phyloP scores from a whole-genome alignment of 2,329 filamentous ascomycete genomes.

The Hypomyces perniciosus region DNA sequence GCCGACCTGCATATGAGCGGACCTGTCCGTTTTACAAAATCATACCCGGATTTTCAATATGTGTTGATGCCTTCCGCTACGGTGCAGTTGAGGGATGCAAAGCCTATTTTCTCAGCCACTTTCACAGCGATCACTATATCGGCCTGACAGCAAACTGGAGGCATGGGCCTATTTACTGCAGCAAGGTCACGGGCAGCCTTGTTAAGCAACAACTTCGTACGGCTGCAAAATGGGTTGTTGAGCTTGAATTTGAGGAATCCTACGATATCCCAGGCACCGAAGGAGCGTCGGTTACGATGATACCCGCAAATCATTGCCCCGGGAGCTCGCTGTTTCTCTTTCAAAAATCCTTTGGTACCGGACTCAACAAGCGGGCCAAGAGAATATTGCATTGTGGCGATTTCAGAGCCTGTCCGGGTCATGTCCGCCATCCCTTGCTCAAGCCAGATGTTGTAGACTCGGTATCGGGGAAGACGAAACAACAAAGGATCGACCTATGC shows the following conservation, averaged over 20 bases:
- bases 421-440: slow-evolving; percentile 75
- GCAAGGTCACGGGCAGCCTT: slow-evolving; percentile 82
- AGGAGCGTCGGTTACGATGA: slow-evolving; percentile 86
- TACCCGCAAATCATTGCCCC: slow-evolving; percentile 93
- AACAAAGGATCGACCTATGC: slow-evolving; percentile 90
- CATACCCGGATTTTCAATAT: slow-evolving; percentile 85
- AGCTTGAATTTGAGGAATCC: slow-evolving; percentile 76
- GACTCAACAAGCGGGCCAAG: slow-evolving; percentile 56
- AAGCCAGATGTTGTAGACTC: slow-evolving; percentile 67
- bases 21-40: slow-evolving; percentile 99
- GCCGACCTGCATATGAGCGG: slow-evolving; percentile 79
- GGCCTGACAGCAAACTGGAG: slow-evolving; percentile 83
- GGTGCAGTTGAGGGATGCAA: slow-evolving; percentile 87
- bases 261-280: slow-evolving; percentile 75
- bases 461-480: slow-evolving; percentile 62
- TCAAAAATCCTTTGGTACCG: slow-evolving; percentile 65
- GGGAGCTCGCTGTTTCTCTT: slow-evolving; percentile 92
- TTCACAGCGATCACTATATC: slow-evolving; percentile 96
- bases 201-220: slow-evolving; percentile 82
- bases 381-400: slow-evolving; percentile 93
- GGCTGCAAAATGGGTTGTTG: slow-evolving; percentile 76
- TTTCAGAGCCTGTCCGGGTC: slow-evolving; percentile 82
- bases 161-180: slow-evolving; percentile 96
- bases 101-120: slow-evolving; percentile 95
- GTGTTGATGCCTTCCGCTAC: slow-evolving; percentile 93